These are phyloP conservation scores for Coemansia sp. DNA, from an alignment of 192 early-diverging fungal species.

Conservation along the genomic window DNA sequence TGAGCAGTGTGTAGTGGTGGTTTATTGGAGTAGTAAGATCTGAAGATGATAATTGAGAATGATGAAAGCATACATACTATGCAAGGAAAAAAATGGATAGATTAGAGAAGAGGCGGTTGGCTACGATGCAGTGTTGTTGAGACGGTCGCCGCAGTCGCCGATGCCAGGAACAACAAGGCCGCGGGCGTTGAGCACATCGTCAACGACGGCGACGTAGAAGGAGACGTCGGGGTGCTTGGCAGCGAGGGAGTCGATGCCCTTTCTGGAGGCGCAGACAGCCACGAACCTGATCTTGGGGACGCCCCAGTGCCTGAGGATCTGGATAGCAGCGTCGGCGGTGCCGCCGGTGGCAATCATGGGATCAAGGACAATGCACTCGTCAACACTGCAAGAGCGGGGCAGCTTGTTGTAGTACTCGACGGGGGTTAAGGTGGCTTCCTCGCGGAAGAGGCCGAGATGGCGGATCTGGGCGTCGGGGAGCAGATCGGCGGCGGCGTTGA, in stretches of 20 bases:
- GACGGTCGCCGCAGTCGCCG: constrained; percentile 71
- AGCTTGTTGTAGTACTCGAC: constrained; percentile 96
- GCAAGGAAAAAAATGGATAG: too few species aligned
- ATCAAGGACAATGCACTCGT: constrained; percentile 74
- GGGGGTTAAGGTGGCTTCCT: constrained; percentile 76
- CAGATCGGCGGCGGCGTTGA: constrained; percentile 58
- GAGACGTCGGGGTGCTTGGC: constrained; percentile 58
- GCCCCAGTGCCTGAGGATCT: constrained; percentile 81
- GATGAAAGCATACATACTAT: too few species aligned
- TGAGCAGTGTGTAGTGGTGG: too few species aligned
- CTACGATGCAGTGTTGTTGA: constrained; percentile 62
- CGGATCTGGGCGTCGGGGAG: constrained; percentile 71
- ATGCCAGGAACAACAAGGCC: constrained; percentile 66
- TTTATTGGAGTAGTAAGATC: too few species aligned
- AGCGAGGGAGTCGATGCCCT: constrained; percentile 53
- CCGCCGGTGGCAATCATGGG: constrained; percentile 83
- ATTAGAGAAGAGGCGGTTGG: too few species aligned
- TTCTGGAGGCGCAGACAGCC: constrained; percentile 58
- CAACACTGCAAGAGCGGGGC: constrained; percentile 65
- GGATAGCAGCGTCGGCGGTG: constrained; percentile 74
- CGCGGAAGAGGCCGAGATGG: constrained; percentile 80
- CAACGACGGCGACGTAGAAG: constrained; percentile 60
- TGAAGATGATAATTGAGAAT: too few species aligned
- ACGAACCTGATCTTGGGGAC: constrained; percentile 71
- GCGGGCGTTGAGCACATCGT: constrained; percentile 57